Percentiles rank a stretch among this genome's conserved stretches.
Evolutionary conservation across 192 early-diverging fungal genomes (phyloP).

Genomic region (Umbelopsis vinacea): DNA sequence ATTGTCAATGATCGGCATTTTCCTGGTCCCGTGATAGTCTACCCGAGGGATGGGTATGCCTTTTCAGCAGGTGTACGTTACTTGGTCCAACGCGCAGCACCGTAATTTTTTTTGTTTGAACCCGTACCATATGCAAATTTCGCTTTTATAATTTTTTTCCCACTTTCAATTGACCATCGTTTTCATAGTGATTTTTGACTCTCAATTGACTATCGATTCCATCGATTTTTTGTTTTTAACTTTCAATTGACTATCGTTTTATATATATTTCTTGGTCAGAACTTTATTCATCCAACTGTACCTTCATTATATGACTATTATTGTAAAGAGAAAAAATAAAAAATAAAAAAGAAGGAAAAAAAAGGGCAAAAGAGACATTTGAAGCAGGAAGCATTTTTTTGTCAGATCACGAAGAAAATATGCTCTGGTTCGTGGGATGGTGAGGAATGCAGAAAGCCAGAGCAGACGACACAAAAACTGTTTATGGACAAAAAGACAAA

Average conservation of each 20-base stretch:
- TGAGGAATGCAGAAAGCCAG: no score
- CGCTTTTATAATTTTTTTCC: no score
- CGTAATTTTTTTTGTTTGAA: neutral
- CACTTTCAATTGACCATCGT: no score
- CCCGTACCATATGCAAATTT: no score
- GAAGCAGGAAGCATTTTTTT: neutral
- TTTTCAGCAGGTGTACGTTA: slow-evolving; percentile 14
- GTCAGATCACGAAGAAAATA: no score
- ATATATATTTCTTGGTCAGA: neutral
- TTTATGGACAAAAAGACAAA: slow-evolving; percentile 13
- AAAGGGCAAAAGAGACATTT: neutral
- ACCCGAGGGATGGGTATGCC: slow-evolving; percentile 15
- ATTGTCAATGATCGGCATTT: slow-evolving; percentile 22
- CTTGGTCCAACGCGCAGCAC: neutral
- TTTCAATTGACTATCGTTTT: neutral
- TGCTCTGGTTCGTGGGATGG: no score
- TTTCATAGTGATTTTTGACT: no score
- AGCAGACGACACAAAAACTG: neutral
- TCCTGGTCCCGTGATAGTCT: slow-evolving; percentile 16
- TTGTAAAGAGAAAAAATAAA: neutral
- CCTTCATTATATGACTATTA: neutral
- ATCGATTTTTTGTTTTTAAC: no score
- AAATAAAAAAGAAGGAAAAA: neutral
- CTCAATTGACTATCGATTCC: no score
- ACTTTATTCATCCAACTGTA: neutral